phyloP scores from a whole-genome alignment of 1,139 yeast genomes.

The Lodderomyces metapsilosis region DNA sequence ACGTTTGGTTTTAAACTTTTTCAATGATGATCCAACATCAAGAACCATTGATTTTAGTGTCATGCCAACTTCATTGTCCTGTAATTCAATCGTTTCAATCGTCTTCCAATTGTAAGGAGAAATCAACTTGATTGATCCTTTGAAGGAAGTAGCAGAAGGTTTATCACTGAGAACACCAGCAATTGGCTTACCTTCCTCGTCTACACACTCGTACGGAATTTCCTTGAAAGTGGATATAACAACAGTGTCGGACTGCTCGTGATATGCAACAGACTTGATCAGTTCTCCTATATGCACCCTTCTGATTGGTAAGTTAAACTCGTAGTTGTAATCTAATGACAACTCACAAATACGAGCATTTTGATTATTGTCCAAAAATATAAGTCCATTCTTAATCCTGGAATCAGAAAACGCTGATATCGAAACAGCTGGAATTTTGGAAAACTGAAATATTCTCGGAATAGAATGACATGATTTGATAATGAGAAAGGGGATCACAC shows the following conservation, averaged over 20 bases:
- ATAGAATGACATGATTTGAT: slow-evolving; percentile 62
- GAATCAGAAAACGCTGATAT: slow-evolving; percentile 51
- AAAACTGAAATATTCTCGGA: slow-evolving; percentile 68
- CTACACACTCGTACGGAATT: slow-evolving; percentile 63
- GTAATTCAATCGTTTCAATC: slow-evolving; percentile 67
- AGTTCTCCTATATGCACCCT: slow-evolving; percentile 58
- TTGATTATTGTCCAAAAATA: slow-evolving; percentile 69
- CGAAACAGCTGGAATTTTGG: slow-evolving; percentile 62
- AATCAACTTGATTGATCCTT: slow-evolving; percentile 62
- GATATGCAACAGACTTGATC: slow-evolving; percentile 69
- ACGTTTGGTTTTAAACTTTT: slow-evolving; percentile 55
- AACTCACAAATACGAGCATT: slow-evolving; percentile 71
- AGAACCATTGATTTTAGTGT: slow-evolving; percentile 58
- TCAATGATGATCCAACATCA: slow-evolving; percentile 46
- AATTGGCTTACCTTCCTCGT: slow-evolving; percentile 70
- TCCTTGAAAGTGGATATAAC: slow-evolving; percentile 63
- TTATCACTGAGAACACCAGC: slow-evolving; percentile 54
- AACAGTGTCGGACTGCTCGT: slow-evolving; percentile 64
- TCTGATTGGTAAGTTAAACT: slow-evolving; percentile 63
- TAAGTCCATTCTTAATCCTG: slow-evolving; percentile 51
- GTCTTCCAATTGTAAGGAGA: slow-evolving; percentile 78
- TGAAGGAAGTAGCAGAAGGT: slow-evolving; percentile 52
- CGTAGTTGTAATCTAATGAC: slow-evolving; percentile 52
- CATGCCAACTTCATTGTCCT: slow-evolving; percentile 65
- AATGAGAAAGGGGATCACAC: slow-evolving; percentile 69